These are phyloP conservation scores for Ophiostoma ips DNA, from an alignment of 2,329 filamentous ascomycete genomes.

Conservation along the genomic window DNA sequence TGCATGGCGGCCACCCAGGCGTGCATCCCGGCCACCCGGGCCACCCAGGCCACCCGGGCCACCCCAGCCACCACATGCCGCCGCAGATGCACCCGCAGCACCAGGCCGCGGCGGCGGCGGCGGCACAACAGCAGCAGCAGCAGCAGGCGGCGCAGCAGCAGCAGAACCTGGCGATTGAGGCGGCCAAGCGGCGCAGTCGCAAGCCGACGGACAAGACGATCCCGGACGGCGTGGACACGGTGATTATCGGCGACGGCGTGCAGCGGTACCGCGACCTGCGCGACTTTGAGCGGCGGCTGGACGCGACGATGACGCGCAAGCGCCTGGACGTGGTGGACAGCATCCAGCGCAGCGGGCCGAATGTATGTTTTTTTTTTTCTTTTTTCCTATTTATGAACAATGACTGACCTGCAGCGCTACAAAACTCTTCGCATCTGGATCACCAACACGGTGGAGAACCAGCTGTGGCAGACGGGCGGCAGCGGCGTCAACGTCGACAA, in stretches of 20 bases:
- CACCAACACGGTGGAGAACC: constrained; percentile 85
- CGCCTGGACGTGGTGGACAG: constrained; percentile 79
- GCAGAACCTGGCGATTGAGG: constrained; percentile 43
- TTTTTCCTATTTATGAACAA: constrained; percentile 11
- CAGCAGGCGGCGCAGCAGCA: constrained; percentile 37
- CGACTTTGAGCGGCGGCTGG: constrained; percentile 75
- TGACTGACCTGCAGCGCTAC: constrained; percentile 39
- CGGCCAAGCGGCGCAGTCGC: constrained; percentile 65
- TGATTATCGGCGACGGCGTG: constrained; percentile 68
- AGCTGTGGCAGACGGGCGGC: constrained; percentile 71
- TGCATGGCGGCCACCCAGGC: not conserved
- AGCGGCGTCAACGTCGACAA: constrained; percentile 53
- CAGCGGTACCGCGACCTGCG: constrained; percentile 71
- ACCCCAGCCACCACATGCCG: constrained; percentile 11
- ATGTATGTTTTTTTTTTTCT: constrained; percentile 5
- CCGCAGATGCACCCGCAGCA: constrained; percentile 22
- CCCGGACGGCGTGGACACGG: constrained; percentile 75
- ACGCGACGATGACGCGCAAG: constrained; percentile 90
- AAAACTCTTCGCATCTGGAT: constrained; percentile 88
- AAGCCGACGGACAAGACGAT: constrained; percentile 94
- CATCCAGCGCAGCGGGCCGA: constrained; percentile 44
- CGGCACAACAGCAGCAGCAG: constrained; percentile 34
- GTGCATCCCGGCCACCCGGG: not conserved
- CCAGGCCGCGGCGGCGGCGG: constrained; percentile 25
- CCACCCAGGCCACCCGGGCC: not conserved